These are phyloP conservation scores for Cucumis melo DNA, from an alignment of 306 rosid species.

Conservation along the genomic window DNA sequence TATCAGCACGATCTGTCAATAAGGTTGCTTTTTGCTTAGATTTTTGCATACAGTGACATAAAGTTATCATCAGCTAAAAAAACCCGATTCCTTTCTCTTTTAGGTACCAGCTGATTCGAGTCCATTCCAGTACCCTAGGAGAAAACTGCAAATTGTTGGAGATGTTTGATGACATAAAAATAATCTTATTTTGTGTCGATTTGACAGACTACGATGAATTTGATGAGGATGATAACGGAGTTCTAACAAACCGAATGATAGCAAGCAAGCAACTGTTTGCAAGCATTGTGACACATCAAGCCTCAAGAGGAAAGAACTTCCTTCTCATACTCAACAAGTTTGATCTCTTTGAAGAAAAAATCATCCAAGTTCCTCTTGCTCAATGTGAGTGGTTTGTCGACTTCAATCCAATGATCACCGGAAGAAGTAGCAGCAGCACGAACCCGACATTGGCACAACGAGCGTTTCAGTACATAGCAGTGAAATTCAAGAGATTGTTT, in stretches of 20 bases:
- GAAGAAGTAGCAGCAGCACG: constrained; percentile 12
- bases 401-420: constrained; percentile 38
- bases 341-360: constrained; percentile 52
- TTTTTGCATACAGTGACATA: not conserved
- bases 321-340: constrained; percentile 51
- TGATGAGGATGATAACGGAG: constrained; percentile 27
- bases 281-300: constrained; percentile 30
- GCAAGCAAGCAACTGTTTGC: constrained; percentile 55
- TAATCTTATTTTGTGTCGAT: constrained; percentile 42
- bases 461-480: constrained; percentile 51
- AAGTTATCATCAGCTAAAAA: not conserved
- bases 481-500: constrained; percentile 55
- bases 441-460: constrained; percentile 37
- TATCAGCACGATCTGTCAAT: constrained; percentile 27
- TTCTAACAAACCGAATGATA: constrained; percentile 43
- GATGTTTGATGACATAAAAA: constrained; percentile 54
- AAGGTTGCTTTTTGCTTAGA: constrained; percentile 25
- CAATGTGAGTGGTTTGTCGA: constrained; percentile 60
- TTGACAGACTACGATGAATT: constrained; percentile 54
- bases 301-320: constrained; percentile 32
- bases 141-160: constrained; percentile 51
- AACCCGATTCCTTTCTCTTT: not conserved
- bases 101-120: constrained; percentile 57
- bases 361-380: constrained; percentile 33
- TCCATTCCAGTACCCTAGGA: constrained; percentile 48